These are phyloP conservation scores for Geum urbanum DNA, from an alignment of 306 rosid species.

Conservation along the genomic window DNA sequence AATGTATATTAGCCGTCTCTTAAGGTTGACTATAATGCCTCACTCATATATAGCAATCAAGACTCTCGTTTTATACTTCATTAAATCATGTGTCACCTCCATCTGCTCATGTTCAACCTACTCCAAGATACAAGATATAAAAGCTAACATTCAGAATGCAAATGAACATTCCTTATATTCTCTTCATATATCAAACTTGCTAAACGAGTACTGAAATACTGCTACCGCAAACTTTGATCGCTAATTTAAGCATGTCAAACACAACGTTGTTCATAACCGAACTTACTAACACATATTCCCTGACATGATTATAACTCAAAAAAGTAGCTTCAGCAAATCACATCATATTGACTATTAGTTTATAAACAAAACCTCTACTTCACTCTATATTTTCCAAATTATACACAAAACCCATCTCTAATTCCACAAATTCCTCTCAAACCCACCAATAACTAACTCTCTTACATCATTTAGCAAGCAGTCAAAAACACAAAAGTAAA, in stretches of 20 bases:
- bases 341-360: neutral
- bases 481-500: slow-evolving; percentile 3
- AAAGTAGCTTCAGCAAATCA: neutral
- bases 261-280: neutral
- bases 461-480: neutral
- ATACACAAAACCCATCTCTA: neutral
- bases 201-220: neutral
- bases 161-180: neutral
- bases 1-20: neutral
- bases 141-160: neutral
- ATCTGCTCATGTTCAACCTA: slow-evolving; percentile 4
- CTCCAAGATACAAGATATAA: neutral
- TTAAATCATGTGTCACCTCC: neutral
- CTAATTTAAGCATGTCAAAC: neutral
- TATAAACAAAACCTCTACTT: neutral
- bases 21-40: neutral
- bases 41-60: neutral
- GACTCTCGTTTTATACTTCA: neutral
- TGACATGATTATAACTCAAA: no score
- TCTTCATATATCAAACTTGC: neutral
- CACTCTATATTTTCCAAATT: neutral
- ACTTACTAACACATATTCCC: neutral
- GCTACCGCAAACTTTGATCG: neutral
- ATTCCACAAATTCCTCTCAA: neutral
- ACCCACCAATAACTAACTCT: neutral